Evolutionary conservation across 192 early-diverging fungal genomes (phyloP).

Genomic region (Rhizoclosmatium globosum): DNA sequence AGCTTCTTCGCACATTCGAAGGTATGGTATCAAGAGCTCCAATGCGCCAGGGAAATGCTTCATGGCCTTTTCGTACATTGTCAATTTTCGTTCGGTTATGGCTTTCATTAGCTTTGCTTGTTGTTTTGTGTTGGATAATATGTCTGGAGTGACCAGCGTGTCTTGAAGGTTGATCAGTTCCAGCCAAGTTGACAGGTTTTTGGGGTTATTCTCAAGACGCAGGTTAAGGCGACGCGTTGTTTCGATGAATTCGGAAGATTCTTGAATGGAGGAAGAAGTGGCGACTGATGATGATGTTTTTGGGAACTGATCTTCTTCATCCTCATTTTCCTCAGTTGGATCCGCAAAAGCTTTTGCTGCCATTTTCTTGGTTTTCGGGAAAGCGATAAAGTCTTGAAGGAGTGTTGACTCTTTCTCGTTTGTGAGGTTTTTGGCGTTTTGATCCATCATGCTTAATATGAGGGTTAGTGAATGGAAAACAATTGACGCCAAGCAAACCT

Average conservation of each 20-base stretch:
- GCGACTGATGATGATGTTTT: background rate
- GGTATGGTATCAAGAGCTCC: constrained; percentile 40
- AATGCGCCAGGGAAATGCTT: constrained; percentile 34
- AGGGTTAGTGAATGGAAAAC: background rate
- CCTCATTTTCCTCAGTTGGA: no score
- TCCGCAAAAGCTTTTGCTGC: background rate
- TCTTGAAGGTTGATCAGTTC: constrained; percentile 54
- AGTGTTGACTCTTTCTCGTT: background rate
- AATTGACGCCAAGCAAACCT: constrained; percentile 5
- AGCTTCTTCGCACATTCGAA: constrained; percentile 37
- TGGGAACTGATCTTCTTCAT: background rate
- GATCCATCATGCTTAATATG: constrained; percentile 1
- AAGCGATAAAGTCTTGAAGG: constrained; percentile 13
- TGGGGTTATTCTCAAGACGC: constrained; percentile 40
- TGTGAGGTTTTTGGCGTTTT: background rate
- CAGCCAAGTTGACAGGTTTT: constrained; percentile 49
- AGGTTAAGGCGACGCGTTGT: constrained; percentile 24
- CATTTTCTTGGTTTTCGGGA: background rate
- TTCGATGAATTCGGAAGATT: constrained; percentile 23
- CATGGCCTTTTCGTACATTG: constrained; percentile 56
- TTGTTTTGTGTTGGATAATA: background rate
- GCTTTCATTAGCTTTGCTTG: constrained; percentile 6
- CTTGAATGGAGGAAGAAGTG: constrained; percentile 4
- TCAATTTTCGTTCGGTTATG: constrained; percentile 51
- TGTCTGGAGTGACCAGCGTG: constrained; percentile 26